Percentiles rank a stretch among this genome's conserved stretches.
These are phyloP conservation scores for Picochlorum sp. DNA, from an alignment of 139 green algal genomes.

Conservation along the genomic window DNA sequence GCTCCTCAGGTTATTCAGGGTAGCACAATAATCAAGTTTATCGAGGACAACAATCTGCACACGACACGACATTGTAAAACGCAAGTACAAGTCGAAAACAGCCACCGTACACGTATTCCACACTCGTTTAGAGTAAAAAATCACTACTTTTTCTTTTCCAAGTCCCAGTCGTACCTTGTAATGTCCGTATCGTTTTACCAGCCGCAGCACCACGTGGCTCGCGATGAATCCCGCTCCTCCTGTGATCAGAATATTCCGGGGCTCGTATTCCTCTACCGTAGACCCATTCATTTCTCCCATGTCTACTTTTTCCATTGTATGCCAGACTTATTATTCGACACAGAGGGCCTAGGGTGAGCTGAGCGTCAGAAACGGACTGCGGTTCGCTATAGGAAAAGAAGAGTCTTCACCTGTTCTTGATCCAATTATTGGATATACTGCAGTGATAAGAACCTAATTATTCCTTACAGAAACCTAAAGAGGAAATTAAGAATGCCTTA, in stretches of 20 bases:
- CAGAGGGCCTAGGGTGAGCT: too few relatives aligned
- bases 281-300: not conserved
- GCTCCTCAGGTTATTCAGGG: constrained; percentile 63
- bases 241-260: constrained; percentile 25
- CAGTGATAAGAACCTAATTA: too few relatives aligned
- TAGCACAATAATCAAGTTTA: constrained; percentile 94
- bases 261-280: not conserved
- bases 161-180: constrained; percentile 56
- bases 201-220: constrained; percentile 66
- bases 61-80: not conserved
- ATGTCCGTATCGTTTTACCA: constrained; percentile 64
- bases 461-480: too few relatives aligned
- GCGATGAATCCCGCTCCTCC: constrained; percentile 92
- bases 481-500: too few relatives aligned
- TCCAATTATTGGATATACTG: too few relatives aligned
- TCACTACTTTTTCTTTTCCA: too few relatives aligned
- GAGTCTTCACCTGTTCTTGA: too few relatives aligned
- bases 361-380: too few relatives aligned
- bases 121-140: too few relatives aligned
- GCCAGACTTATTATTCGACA: too few relatives aligned
- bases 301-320: too few relatives aligned
- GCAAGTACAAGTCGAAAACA: not conserved
- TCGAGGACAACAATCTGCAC: constrained; percentile 81
- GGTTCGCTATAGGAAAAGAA: too few relatives aligned
- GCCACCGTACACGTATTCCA: not conserved